A percentile compares a stretch with the other conserved stretches of the same genome.
Conservation (phyloP, 352 stramenopile species). For the Phytopythium montanum region DNA sequence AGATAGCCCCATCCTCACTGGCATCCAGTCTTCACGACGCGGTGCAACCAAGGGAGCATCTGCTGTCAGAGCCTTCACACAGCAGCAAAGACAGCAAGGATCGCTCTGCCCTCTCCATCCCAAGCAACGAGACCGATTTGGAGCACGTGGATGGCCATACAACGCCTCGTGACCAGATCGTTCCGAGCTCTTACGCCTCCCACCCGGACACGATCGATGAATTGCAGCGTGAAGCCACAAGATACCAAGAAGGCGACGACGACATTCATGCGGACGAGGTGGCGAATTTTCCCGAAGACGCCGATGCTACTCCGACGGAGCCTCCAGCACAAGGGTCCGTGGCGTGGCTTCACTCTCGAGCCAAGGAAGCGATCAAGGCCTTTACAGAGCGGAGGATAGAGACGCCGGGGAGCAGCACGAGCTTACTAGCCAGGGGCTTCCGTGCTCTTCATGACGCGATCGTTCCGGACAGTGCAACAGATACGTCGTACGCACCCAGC, state of each 20-base stretch:
- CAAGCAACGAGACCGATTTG: background rate
- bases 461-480: background rate
- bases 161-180: constrained; percentile 1
- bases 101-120: background rate
- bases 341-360: constrained; percentile 5
- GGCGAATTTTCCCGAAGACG: background rate
- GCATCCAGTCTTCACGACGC: background rate
- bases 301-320: background rate
- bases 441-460: constrained; percentile 3
- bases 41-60: background rate
- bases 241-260: background rate
- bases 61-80: background rate
- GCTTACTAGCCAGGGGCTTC: constrained; percentile 6
- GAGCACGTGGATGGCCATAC: background rate
- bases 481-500: background rate
- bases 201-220: background rate
- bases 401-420: background rate
- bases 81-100: background rate
- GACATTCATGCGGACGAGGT: background rate
- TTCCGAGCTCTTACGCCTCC: constrained; percentile 3
- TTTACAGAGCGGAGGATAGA: constrained; percentile 5
- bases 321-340: background rate
- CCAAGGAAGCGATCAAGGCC: constrained; percentile 1
- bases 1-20: background rate
- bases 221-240: background rate